A percentile compares a stretch with the other conserved stretches of the same genome.
Evolutionary conservation across 2,329 filamentous ascomycete genomes (phyloP).

Genomic region (Colletotrichum simmondsii): DNA sequence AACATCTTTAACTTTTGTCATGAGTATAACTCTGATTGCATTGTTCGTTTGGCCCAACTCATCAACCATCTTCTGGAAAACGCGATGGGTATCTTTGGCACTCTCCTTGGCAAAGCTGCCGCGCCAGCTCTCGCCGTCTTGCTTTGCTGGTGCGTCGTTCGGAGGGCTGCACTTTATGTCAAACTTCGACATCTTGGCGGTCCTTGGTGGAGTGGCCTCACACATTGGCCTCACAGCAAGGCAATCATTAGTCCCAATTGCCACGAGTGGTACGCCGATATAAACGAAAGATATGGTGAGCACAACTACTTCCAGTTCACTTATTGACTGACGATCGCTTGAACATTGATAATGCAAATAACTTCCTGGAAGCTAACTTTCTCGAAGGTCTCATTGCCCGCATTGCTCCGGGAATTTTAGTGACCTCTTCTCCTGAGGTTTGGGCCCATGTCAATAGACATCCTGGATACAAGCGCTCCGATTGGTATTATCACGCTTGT

Average conservation of each 20-base stretch:
- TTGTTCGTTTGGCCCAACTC: not conserved
- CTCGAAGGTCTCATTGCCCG: slow-evolving; percentile 44
- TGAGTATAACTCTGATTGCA: not conserved
- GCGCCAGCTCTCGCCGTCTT: not conserved
- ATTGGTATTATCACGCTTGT: slow-evolving; percentile 57
- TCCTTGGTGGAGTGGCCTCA: slow-evolving; percentile 36
- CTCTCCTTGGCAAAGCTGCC: not conserved
- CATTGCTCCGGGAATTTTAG: slow-evolving; percentile 57
- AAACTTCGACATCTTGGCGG: slow-evolving; percentile 39
- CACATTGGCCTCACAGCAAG: slow-evolving; percentile 39
- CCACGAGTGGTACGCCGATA: slow-evolving; percentile 41
- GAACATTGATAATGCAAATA: not conserved
- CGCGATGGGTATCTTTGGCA: not conserved
- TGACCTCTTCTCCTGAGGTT: slow-evolving; percentile 60
- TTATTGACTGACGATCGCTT: slow-evolving; percentile 24
- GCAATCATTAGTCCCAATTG: slow-evolving; percentile 37
- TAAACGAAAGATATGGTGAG: slow-evolving; percentile 42
- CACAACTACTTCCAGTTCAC: slow-evolving; percentile 37
- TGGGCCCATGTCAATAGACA: slow-evolving; percentile 55
- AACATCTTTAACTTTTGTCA: not conserved
- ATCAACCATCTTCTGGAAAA: not conserved
- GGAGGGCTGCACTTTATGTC: not conserved
- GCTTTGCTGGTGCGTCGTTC: not conserved
- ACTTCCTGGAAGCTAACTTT: not conserved
- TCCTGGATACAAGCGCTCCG: slow-evolving; percentile 51